A percentile compares a stretch with the other conserved stretches of the same genome.
Conservation (phyloP, 106 monocot species). For the Chionographis japonica region DNA sequence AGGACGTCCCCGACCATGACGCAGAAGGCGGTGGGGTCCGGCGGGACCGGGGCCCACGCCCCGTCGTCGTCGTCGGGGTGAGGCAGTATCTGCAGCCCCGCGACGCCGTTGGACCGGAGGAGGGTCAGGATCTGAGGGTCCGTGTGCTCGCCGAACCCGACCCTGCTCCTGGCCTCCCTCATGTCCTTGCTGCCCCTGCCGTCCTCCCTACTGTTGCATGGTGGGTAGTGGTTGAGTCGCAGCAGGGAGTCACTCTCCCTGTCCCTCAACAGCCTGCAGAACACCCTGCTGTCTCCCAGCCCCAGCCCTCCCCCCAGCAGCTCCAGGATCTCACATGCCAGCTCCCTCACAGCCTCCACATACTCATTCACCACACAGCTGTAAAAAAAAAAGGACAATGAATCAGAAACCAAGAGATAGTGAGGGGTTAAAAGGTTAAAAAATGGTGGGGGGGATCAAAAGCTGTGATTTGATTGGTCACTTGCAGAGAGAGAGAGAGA, state of each 20-base stretch:
- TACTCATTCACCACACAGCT: slow-evolving; percentile 60
- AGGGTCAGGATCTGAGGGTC: slow-evolving; percentile 89
- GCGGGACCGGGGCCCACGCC: slow-evolving; percentile 56
- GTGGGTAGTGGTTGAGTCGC: slow-evolving; percentile 83
- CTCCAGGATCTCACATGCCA: slow-evolving; percentile 65
- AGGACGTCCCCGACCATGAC: slow-evolving; percentile 73
- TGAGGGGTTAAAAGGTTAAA: no score
- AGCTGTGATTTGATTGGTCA: no score
- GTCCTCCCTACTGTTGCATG: slow-evolving; percentile 5
- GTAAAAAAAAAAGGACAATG: slow-evolving; percentile 3
- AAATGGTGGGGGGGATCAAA: no score
- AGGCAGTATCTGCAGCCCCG: slow-evolving; percentile 60
- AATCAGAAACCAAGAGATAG: no score
- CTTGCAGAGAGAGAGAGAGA: no score
- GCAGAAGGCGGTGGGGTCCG: slow-evolving; percentile 69
- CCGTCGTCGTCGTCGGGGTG: background rate
- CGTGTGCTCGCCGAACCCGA: slow-evolving; percentile 91
- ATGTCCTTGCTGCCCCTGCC: slow-evolving; percentile 5
- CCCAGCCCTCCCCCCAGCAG: slow-evolving; percentile 72
- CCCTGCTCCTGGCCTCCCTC: background rate
- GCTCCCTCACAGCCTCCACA: slow-evolving; percentile 42
- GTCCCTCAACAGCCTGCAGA: slow-evolving; percentile 47
- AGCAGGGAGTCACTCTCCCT: slow-evolving; percentile 75
- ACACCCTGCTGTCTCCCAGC: slow-evolving; percentile 29
- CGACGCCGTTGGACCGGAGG: slow-evolving; percentile 63